Conservation (phyloP, 495 filamentous ascomycete genomes). For the Stereocaulon alpinum region DNA sequence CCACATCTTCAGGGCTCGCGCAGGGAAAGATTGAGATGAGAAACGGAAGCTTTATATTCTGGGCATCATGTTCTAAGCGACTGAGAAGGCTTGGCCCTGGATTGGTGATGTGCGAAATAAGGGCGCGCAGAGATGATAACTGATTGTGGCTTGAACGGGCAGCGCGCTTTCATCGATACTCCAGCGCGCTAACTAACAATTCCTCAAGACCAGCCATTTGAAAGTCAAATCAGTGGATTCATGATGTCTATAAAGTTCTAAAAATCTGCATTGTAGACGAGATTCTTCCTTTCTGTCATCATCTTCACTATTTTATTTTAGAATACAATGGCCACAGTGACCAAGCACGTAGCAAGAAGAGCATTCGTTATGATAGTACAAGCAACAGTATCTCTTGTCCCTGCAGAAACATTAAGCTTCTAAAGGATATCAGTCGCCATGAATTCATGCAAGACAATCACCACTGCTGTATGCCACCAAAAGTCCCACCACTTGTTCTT, state of each 20-base stretch:
- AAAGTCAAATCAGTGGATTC: too few species aligned
- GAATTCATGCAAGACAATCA: constrained; percentile 11
- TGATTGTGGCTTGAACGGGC: too few species aligned
- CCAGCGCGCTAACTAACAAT: too few species aligned
- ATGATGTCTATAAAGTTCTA: background rate
- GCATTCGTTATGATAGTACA: constrained; percentile 17
- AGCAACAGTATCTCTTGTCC: constrained; percentile 10
- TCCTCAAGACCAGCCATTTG: too few species aligned
- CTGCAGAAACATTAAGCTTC: constrained; percentile 15
- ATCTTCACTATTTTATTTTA: constrained; percentile 9
- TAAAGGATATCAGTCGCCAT: constrained; percentile 15
- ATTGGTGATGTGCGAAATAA: too few species aligned
- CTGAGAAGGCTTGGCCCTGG: too few species aligned
- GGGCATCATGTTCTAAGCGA: background rate
- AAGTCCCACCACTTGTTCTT: background rate
- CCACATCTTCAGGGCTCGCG: constrained; percentile 39
- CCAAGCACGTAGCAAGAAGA: constrained; percentile 3
- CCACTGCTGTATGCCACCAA: constrained; percentile 8
- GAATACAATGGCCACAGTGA: constrained; percentile 13
- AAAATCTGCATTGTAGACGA: background rate
- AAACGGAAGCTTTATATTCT: background rate
- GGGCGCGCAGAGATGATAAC: too few species aligned
- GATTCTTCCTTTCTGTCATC: constrained; percentile 1
- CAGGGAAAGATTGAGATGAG: too few species aligned
- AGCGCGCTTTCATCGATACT: too few species aligned